Percentiles rank a stretch among this genome's conserved stretches.
These are phyloP conservation scores for Passalora sequoiae DNA, from an alignment of 2,329 filamentous ascomycete species.

Conservation along the genomic window DNA sequence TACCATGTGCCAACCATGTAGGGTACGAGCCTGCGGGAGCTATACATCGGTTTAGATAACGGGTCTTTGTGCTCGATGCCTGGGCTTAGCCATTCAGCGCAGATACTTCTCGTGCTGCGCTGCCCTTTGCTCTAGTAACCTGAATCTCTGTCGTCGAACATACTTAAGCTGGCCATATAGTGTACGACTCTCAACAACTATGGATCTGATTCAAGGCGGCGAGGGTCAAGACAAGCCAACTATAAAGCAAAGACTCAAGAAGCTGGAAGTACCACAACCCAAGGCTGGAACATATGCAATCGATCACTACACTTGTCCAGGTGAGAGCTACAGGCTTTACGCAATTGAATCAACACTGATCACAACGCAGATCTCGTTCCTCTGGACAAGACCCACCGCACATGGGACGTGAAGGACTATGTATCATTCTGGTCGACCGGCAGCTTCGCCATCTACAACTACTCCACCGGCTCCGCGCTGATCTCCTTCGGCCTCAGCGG, in stretches of 20 bases:
- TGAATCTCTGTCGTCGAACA: too few relatives aligned
- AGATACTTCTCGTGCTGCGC: too few relatives aligned
- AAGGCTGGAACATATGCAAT: constrained; percentile 11
- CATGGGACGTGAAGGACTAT: constrained; percentile 8
- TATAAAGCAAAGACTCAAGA: constrained; percentile 7
- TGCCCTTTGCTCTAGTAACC: too few relatives aligned
- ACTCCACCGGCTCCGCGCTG: constrained; percentile 16
- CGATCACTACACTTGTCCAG: constrained; percentile 14
- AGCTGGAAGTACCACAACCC: constrained; percentile 12
- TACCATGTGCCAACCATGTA: too few relatives aligned
- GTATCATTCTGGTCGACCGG: constrained; percentile 14
- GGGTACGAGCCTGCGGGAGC: too few relatives aligned
- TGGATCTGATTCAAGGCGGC: too few relatives aligned
- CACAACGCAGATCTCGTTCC: neutral
- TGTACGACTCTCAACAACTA: too few relatives aligned
- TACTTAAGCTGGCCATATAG: too few relatives aligned
- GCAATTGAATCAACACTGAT: neutral
- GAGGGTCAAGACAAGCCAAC: too few relatives aligned
- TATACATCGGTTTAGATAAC: too few relatives aligned
- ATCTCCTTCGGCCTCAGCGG: constrained; percentile 17
- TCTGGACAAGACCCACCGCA: neutral
- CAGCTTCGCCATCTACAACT: constrained; percentile 18
- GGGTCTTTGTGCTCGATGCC: too few relatives aligned
- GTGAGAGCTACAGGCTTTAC: neutral
- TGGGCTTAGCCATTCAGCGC: too few relatives aligned